A percentile compares a stretch with the other conserved stretches of the same genome.
Conservation (phyloP, 371 early-diverging fungal genomes). For the Blastocladiella emersonii region DNA sequence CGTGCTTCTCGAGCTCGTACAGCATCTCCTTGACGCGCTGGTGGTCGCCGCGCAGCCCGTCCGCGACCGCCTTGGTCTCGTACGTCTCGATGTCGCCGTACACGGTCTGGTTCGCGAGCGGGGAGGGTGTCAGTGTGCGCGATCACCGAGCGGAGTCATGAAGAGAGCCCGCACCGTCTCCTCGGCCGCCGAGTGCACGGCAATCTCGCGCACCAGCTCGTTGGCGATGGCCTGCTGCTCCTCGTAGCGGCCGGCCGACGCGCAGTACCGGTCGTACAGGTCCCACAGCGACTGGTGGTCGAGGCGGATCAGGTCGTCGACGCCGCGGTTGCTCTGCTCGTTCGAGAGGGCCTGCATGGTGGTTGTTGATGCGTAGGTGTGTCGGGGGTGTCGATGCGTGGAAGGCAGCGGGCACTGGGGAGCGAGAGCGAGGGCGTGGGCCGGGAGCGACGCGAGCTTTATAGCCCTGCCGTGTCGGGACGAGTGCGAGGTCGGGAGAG, state of each 20-base stretch:
- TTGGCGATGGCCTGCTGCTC: not conserved
- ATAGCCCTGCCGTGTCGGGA: too few species aligned
- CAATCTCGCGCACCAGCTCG: slow-evolving; percentile 2
- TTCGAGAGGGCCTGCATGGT: slow-evolving; percentile 1
- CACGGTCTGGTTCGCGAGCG: not conserved
- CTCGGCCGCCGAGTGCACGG: not conserved
- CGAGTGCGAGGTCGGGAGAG: too few species aligned
- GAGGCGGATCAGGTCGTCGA: slow-evolving; percentile 1
- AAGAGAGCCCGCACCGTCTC: not conserved
- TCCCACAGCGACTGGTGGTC: slow-evolving; percentile 3
- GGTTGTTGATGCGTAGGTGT: too few species aligned
- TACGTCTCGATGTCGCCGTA: not conserved
- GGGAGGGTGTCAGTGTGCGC: too few species aligned
- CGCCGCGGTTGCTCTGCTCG: too few species aligned
- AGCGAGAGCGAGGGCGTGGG: too few species aligned
- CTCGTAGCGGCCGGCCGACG: not conserved
- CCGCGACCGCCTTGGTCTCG: not conserved
- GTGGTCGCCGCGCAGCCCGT: not conserved
- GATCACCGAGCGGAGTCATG: too few species aligned
- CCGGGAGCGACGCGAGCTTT: too few species aligned
- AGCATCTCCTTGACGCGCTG: not conserved
- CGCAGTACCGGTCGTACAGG: not conserved
- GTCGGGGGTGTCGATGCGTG: too few species aligned
- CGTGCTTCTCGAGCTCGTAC: not conserved
- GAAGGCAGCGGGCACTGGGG: too few species aligned